Evolutionary conservation across 2,329 filamentous ascomycete species (phyloP), one percentile per base, ranked within the genome.

Genomic region (Diaporthe ampelina): DNA sequence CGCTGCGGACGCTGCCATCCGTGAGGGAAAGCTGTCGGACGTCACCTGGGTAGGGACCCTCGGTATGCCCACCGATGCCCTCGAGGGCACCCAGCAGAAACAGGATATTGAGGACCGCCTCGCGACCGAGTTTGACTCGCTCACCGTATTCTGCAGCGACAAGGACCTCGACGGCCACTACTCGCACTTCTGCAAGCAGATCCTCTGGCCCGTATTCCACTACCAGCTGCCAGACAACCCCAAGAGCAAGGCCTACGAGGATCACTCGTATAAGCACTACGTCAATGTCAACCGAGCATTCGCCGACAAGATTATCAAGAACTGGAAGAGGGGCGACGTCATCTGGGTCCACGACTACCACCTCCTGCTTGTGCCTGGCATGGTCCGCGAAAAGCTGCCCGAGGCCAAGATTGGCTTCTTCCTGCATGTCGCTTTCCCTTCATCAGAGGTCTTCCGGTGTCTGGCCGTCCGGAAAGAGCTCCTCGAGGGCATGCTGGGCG

Each of bases 281-380:
- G 93, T 95, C 81, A 94, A 94, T 71, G 90, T 98, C 80, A 98
- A 98, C 85, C 93, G 97, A 82, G 94, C 93, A 4, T 98, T 98
- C 84, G 96, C 96, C 43, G 94, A 98, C 81, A 93, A 93, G 81
- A 95, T 98, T 74, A 88, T 97, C 63, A 93, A 93, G 82, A 94
- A 95, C 84, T 98, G 96, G 92, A 98, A 98, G 86, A 92, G 93
- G 37, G 95, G 95, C 56, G 97, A 98, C 81, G 91, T 94, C 61
- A 94, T 98, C 79, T 98, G 96, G 96, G 88, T 98, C 58, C 95
- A 98, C 81, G 96, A 98, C 83, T 98, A 98, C 81, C 96, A 98
- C 82, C 88, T 98, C 63, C 88, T 98, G 6, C 88, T 98, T 8
- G 94, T 98, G 1, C 96, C 96, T 4, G 89, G 88, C 61, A 97